Percentiles rank a stretch among this genome's conserved stretches.
These are phyloP conservation scores for Curvularia eragrostidis DNA, from an alignment of 2,329 filamentous ascomycete genomes.

Conservation along the genomic window DNA sequence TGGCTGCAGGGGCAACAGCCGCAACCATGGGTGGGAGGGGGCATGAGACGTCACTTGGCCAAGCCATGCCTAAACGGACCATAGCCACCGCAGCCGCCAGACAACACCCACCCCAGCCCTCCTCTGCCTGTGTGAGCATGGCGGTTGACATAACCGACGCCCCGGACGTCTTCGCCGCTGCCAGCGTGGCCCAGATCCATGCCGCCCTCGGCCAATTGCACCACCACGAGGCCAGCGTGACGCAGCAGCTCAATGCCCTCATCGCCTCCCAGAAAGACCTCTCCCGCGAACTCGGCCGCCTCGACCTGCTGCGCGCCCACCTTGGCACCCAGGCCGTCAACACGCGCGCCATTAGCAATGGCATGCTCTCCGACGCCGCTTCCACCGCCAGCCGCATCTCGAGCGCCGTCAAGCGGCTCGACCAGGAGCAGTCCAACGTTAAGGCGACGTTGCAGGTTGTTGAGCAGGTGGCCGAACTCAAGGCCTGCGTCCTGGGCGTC, in stretches of 20 bases:
- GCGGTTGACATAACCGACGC: constrained; percentile 22
- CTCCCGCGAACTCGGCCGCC: constrained; percentile 80
- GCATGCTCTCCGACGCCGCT: constrained; percentile 87
- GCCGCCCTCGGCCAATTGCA: constrained; percentile 77
- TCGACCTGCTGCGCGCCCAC: constrained; percentile 88
- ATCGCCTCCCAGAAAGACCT: constrained; percentile 85
- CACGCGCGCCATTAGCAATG: constrained; percentile 82
- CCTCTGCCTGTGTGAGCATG: constrained; percentile 30
- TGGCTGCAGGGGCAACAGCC: constrained; percentile 15
- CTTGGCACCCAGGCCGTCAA: constrained; percentile 86
- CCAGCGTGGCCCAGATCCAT: constrained; percentile 79
- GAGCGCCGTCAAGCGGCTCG: constrained; percentile 82
- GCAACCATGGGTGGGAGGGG: constrained; percentile 4
- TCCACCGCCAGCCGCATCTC: constrained; percentile 86
- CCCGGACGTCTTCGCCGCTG: constrained; percentile 65
- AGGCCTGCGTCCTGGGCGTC: constrained; percentile 93
- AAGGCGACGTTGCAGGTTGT: constrained; percentile 90
- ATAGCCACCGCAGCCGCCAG: background rate
- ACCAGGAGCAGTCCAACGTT: constrained; percentile 89
- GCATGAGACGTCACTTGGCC: constrained; percentile 14
- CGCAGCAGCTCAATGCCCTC: constrained; percentile 75
- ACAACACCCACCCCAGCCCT: background rate
- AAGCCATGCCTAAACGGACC: constrained; percentile 10
- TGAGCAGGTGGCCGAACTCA: constrained; percentile 95
- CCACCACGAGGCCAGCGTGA: constrained; percentile 75